phyloP scores from a whole-genome alignment of 768 basidiomycete genomes.

The Russula lepida region DNA sequence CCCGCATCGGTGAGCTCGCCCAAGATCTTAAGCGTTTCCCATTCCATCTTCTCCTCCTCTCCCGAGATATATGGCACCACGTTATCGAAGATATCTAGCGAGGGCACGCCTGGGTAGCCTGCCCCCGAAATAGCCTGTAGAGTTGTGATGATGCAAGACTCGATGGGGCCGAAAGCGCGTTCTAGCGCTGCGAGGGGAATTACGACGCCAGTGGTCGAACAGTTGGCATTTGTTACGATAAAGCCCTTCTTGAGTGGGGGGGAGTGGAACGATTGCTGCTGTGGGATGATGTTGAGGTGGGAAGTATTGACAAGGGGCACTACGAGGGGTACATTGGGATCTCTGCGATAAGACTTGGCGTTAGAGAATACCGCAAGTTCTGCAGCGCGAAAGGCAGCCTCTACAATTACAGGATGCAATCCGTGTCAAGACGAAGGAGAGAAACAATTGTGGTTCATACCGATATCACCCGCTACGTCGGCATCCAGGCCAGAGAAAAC shows the following conservation, averaged over 20 bases:
- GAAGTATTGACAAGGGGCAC: slow-evolving; percentile 91
- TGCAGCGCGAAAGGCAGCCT: slow-evolving; percentile 76
- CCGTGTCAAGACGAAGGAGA: not conserved
- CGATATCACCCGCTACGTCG: slow-evolving; percentile 92
- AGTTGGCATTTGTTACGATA: slow-evolving; percentile 98
- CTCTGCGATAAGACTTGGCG: slow-evolving; percentile 91
- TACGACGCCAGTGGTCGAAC: slow-evolving; percentile 89
- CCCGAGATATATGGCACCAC: slow-evolving; percentile 90
- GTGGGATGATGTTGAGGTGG: slow-evolving; percentile 76
- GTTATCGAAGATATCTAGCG: slow-evolving; percentile 91
- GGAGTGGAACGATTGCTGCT: slow-evolving; percentile 64
- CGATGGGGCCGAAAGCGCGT: slow-evolving; percentile 87
- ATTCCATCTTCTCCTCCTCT: slow-evolving; percentile 97
- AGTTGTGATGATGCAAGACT: slow-evolving; percentile 85
- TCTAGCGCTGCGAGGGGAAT: slow-evolving; percentile 90
- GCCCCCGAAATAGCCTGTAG: slow-evolving; percentile 97
- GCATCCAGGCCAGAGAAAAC: slow-evolving; percentile 96
- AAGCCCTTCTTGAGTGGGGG: slow-evolving; percentile 75
- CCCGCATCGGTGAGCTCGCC: slow-evolving; percentile 56
- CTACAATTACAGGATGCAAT: slow-evolving; percentile 34
- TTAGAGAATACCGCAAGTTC: slow-evolving; percentile 94
- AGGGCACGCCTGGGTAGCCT: slow-evolving; percentile 92
- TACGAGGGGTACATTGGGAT: slow-evolving; percentile 88
- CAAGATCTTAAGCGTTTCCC: slow-evolving; percentile 97
- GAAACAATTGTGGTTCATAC: slow-evolving; percentile 36